Evolutionary conservation across 2,329 filamentous ascomycete genomes (phyloP).

Genomic region (Cytospora piceicola): DNA sequence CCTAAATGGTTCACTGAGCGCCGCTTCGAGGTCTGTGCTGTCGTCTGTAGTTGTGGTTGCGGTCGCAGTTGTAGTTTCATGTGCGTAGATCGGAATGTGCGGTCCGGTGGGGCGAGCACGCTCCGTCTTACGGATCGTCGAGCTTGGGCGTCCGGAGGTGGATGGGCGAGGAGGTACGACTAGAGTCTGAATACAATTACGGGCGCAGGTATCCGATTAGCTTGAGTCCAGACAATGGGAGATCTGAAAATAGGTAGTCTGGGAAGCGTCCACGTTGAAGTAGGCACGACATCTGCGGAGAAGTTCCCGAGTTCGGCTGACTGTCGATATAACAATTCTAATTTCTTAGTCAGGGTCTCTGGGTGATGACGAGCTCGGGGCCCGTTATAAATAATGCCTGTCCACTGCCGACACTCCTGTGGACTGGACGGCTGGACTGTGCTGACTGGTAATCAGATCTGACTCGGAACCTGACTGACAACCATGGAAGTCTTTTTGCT

Average conservation of each 20-base stretch:
- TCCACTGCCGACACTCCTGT: neutral
- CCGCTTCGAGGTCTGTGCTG: neutral
- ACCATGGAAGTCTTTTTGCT: too few species aligned
- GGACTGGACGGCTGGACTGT: too few species aligned
- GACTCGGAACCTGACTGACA: neutral
- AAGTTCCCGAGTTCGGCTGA: neutral
- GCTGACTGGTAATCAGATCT: neutral
- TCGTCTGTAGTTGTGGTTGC: neutral
- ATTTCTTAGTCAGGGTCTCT: constrained; percentile 1
- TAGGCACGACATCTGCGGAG: constrained; percentile 1
- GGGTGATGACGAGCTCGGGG: neutral
- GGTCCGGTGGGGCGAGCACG: constrained; percentile 21
- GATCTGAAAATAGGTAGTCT: neutral
- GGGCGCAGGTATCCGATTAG: too few species aligned
- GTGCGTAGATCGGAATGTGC: constrained; percentile 21
- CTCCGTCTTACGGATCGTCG: constrained; percentile 20
- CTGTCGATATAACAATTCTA: neutral
- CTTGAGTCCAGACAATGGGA: too few species aligned
- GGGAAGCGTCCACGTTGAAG: neutral
- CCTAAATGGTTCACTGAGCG: neutral
- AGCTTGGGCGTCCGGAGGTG: constrained; percentile 3
- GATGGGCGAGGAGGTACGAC: too few species aligned
- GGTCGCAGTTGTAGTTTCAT: neutral
- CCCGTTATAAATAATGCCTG: neutral
- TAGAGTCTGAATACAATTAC: too few species aligned